Percentiles rank a stretch among this genome's conserved stretches.
phyloP scores from a whole-genome alignment of 2,329 filamentous ascomycete species.

The Ophiocordyceps camponoti-saundersi region DNA sequence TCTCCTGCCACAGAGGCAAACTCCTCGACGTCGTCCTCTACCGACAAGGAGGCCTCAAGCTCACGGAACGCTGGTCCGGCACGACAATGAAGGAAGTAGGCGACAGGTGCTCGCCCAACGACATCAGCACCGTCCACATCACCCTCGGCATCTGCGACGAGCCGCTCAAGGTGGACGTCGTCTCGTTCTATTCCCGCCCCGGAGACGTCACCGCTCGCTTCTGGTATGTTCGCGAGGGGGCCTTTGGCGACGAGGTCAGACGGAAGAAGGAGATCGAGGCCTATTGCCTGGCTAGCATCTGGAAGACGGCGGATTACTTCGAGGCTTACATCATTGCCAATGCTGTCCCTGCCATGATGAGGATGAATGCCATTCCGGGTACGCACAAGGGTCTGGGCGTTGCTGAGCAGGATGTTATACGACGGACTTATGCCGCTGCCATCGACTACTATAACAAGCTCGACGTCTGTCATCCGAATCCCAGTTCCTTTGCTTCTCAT shows the following conservation, averaged over 20 bases:
- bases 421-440: conserved; percentile 7
- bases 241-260: conserved; percentile 4
- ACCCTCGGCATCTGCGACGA: conserved; percentile 17
- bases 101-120: conserved; percentile 11
- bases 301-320: conserved; percentile 15
- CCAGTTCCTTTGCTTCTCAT: background rate
- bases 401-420: conserved; percentile 3
- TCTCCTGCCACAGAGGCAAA: conserved; percentile 26
- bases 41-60: conserved; percentile 23
- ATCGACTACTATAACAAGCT: conserved; percentile 8
- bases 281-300: conserved; percentile 23
- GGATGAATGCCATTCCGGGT: conserved; percentile 2
- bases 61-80: conserved; percentile 26
- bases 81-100: conserved; percentile 22
- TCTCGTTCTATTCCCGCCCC: conserved; percentile 18
- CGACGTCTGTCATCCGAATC: conserved; percentile 4
- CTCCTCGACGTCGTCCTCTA: conserved; percentile 22
- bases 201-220: conserved; percentile 21
- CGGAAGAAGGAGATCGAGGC: conserved; percentile 15
- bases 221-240: conserved; percentile 16
- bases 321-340: conserved; percentile 17
- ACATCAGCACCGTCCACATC: conserved; percentile 18
- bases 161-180: conserved; percentile 21
- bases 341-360: conserved; percentile 12
- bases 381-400: background rate